Base-by-base conservation (phyloP, 2,329 filamentous ascomycete genomes). In the Fusarium odoratissimum region DNA sequence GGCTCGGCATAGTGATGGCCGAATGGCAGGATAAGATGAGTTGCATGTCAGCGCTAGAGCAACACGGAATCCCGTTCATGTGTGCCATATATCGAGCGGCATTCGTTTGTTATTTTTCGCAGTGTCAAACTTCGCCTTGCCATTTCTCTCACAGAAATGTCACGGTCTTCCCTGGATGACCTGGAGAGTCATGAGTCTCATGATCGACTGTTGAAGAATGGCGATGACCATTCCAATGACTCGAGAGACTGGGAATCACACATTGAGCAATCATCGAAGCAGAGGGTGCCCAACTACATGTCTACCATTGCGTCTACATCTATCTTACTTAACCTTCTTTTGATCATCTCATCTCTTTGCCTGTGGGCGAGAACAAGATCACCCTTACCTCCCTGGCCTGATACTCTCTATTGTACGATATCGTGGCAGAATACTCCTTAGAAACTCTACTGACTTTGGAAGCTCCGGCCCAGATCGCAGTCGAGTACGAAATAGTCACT, bases 321-420 rank as follows among this genome's bases (percentile, higher is more conserved):
- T 3, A 3, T 62, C 6, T 7, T 21, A 8, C 31, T 37, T 2
- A 62, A 62, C 25, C 3, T 40, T 13, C 13, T 40, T 11, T 17
- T 62, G 8, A 12, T 19, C 25, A 1, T 31, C 2, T 31, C 31
- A 23, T 41, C 10, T 1, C 40, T 57, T 10, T 48, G 28, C n/a
- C 7, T 57, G 6, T 62, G 60, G 60, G 7, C 14, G 9, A 33
- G 35, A 38, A 28, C 51, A 28, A 56, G 41, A 31, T 57, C 60
- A 21, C 60, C 51, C 4, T 23, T 62, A 13, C 59, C 59, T 14
- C 41, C 59, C 16, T 62, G 59, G 51, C 59, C 59, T 46, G 17
- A 8, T 1, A 48, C 40, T 14, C 33, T 62, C 0, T 62, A 62
- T 25, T 62, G 41, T 57, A 31, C 6, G 49, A 8, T 28, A 10